Percentiles rank a stretch among this genome's conserved stretches.
Evolutionary conservation across 2,329 filamentous ascomycete genomes (phyloP).

Genomic region (Pyrenophora seminiperda): DNA sequence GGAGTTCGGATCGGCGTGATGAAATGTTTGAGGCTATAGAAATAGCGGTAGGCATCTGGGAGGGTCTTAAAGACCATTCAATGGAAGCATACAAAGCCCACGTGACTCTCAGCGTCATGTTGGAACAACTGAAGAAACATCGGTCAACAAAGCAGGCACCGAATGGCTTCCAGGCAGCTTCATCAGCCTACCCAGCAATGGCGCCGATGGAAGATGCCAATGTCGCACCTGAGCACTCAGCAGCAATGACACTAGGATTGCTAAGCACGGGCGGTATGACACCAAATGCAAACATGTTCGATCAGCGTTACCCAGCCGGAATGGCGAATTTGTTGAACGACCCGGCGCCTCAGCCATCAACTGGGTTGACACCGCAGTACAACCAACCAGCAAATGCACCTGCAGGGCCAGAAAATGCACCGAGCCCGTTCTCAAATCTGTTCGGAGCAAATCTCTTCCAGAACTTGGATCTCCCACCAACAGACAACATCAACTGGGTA

Average conservation of each 20-base stretch:
- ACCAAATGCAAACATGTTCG: slow-evolving; percentile 54
- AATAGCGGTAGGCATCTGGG: slow-evolving; percentile 78
- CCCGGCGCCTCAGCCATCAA: slow-evolving; percentile 37
- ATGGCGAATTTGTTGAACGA: slow-evolving; percentile 49
- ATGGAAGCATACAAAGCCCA: slow-evolving; percentile 91
- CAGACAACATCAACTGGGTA: slow-evolving; percentile 66
- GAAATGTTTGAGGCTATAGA: slow-evolving; percentile 80
- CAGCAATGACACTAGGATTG: slow-evolving; percentile 73
- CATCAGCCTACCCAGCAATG: slow-evolving; percentile 36
- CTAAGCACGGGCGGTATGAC: slow-evolving; percentile 67
- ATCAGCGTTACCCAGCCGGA: slow-evolving; percentile 46
- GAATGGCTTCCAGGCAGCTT: slow-evolving; percentile 39
- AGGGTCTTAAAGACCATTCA: slow-evolving; percentile 73
- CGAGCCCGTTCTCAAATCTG: slow-evolving; percentile 61
- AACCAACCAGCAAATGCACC: slow-evolving; percentile 41
- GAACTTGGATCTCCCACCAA: slow-evolving; percentile 59
- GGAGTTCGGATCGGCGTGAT: slow-evolving; percentile 58
- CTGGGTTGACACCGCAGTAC: slow-evolving; percentile 42
- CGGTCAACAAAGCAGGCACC: slow-evolving; percentile 35
- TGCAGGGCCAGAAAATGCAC: slow-evolving; percentile 47
- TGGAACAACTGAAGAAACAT: slow-evolving; percentile 72
- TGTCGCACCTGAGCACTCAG: slow-evolving; percentile 63
- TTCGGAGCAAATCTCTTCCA: slow-evolving; percentile 57
- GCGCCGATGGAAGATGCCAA: slow-evolving; percentile 60
- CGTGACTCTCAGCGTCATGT: slow-evolving; percentile 79